Evolutionary conservation across 257 asterid genomes (phyloP), one percentile per base, ranked within the genome.

Genomic region (Verbena officinalis): DNA sequence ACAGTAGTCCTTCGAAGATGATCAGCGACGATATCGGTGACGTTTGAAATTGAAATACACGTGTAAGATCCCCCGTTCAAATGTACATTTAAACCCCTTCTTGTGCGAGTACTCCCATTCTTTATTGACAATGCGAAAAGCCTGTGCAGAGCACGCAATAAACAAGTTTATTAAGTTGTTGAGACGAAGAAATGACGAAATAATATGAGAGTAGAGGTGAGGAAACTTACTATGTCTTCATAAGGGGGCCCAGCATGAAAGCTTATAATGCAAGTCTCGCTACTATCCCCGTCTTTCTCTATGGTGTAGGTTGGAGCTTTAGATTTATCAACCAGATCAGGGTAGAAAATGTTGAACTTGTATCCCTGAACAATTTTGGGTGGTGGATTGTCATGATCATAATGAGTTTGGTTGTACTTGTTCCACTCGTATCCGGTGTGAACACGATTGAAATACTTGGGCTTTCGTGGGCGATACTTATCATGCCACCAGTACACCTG

Each of bases 191-290:
- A n/a, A n/a, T n/a, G n/a, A 2, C 33, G 31, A 22, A 42, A 12
- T 7, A 62, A 9, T 4, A 14, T 50, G 17, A n/a, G n/a, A n/a
- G 50, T 27, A 44, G 44, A 21, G 1, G 7, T 31, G 44, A 68
- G 75, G 65, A 20, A 42, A 72, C 93, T 76, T 79, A 81, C 89
- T 6, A 88, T 88, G 75, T 88, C 97, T 65, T 91, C 95, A 2
- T 90, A 90, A 31, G 97, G 97, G 1, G 97, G 97, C 0, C 95
- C 97, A 0, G 97, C 93, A 68, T 88, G 95, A 54, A 90, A 84
- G 55, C 82, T 78, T 44, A 90, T 82, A 70, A 84, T 88, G 76
- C 97, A 90, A 38, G 97, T 90, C 67, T 90, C 97, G 1, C 71
- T 65, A 50, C 89, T 81, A 43, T 90, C 96, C 11, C 90, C 95